Evolutionary conservation across 495 filamentous ascomycete genomes (phyloP), one percentile per base, ranked within the genome.

Genomic region (Jackrogersella minutella): DNA sequence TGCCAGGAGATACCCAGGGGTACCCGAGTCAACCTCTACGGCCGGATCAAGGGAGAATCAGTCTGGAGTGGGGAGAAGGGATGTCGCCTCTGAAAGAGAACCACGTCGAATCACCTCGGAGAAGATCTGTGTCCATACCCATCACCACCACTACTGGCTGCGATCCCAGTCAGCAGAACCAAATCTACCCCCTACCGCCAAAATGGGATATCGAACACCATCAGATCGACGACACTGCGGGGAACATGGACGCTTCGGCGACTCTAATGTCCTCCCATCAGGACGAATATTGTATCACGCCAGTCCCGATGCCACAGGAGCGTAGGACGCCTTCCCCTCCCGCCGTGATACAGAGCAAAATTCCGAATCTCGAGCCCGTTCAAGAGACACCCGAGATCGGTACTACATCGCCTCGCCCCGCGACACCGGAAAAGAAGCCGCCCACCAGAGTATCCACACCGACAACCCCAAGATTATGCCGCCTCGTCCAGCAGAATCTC

Each of bases 91-190:
- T 8, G 28, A 55, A 17, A 17, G 51, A 53, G 37, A 69, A 9
- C 13, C 22, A 56, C 49, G 31, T 43, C 54, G 54, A 43, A 28
- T 47, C 28, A 47, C 8, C n/a, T 59, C 69, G 9, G 58, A 31
- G 28, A 71, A 71, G 49, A 68, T 82, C 64, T 82, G 81, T 69
- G 63, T 83, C 46, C 83, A 84, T 71, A 84, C 79, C 67, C 83
- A 85, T 58, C 82, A 85, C 60, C 82, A 85, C 66, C 83, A 85
- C 74, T 85, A 84, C 75, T 85, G 82, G 83, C 67, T 83, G 28
- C 79, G 77, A 13, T 74, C 75, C 24, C 58, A 49, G 39, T 63
- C 73, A 21, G 50, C 69, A 51, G 68, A 57, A 13, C 63, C 66
- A 31, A 58, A 62, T 11, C 67, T 67, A 37, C 37, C 54, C 28